These are phyloP conservation scores for Arthrobotrys sinensis DNA, from an alignment of 2,329 filamentous ascomycete genomes.

Conservation along the genomic window DNA sequence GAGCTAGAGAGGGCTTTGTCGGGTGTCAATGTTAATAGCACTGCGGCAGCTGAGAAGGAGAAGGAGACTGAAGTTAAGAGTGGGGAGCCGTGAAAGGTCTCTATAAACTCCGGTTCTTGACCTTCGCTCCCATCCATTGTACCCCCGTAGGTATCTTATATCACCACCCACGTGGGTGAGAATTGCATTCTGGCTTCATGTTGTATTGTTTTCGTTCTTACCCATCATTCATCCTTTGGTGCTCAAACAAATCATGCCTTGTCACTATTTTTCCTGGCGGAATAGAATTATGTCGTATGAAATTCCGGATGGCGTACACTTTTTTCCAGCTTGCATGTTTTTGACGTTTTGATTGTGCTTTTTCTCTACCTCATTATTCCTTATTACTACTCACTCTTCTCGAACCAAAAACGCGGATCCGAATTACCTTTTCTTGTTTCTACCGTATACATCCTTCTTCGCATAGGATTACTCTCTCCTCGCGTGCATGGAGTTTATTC, in stretches of 20 bases:
- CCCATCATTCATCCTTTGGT: not conserved
- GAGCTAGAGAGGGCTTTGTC: conserved; percentile 72
- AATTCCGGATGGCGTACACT: conserved; percentile 7
- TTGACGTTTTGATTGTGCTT: not conserved
- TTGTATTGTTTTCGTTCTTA: not conserved
- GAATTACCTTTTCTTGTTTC: not conserved
- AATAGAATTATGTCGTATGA: conserved; percentile 2
- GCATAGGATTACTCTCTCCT: not conserved
- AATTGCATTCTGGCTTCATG: not conserved
- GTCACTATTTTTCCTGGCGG: conserved; percentile 2
- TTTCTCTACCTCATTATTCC: not conserved
- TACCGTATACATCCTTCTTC: not conserved
- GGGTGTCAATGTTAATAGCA: conserved; percentile 24
- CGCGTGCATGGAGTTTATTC: conserved; percentile 12
- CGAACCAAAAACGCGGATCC: conserved; percentile 2
- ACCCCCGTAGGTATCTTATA: not conserved
- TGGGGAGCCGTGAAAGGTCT: conserved; percentile 37
- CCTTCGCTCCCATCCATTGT: not conserved
- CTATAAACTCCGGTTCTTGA: not conserved
- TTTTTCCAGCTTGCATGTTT: conserved; percentile 5
- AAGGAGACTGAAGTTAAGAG: conserved; percentile 53
- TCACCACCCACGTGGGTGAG: not conserved
- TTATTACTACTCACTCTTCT: not conserved
- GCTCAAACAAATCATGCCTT: not conserved
- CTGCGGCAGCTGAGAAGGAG: conserved; percentile 6